These are phyloP conservation scores for Protomyces inundatus DNA, from an alignment of 1,139 yeast species.

Conservation along the genomic window DNA sequence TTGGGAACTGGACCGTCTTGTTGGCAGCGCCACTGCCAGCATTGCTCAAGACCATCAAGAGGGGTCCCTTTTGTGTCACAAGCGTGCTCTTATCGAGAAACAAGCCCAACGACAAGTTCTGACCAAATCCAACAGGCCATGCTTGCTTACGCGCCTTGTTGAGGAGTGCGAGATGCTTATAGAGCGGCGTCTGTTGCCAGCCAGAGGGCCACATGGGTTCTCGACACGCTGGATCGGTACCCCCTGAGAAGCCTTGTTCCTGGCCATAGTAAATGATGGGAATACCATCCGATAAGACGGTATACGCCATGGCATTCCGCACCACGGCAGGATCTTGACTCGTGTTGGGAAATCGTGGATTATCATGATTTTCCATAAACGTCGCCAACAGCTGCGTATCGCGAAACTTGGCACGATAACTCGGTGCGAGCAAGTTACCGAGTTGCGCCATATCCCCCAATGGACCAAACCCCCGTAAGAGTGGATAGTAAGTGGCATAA, in stretches of 20 bases:
- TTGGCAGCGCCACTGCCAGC: constrained; percentile 11
- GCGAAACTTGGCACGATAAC: constrained; percentile 12
- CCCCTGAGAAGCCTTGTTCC: constrained; percentile 29
- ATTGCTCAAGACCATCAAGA: constrained; percentile 17
- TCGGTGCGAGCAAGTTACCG: constrained; percentile 7
- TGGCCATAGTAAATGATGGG: constrained; percentile 31
- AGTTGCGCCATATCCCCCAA: constrained; percentile 25
- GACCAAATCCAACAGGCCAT: constrained; percentile 18
- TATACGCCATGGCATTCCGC: constrained; percentile 25
- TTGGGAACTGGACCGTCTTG: constrained; percentile 15
- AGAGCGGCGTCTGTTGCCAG: constrained; percentile 3
- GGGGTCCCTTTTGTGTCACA: constrained; percentile 26
- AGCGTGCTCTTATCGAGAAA: constrained; percentile 1
- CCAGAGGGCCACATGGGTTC: constrained; percentile 23
- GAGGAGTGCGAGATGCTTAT: constrained; percentile 8
- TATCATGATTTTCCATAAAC: constrained; percentile 30
- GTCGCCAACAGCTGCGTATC: constrained; percentile 25
- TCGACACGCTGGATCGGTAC: constrained; percentile 27
- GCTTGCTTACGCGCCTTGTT: constrained; percentile 10
- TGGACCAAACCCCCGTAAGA: constrained; percentile 23
- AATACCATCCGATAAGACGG: constrained; percentile 29
- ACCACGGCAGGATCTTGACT: constrained; percentile 16
- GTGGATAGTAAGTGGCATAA: constrained; percentile 26
- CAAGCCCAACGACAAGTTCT: constrained; percentile 11
- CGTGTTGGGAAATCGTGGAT: constrained; percentile 23